Base-by-base conservation (phyloP, 2,329 filamentous ascomycete species). In the Colletotrichum lupini region DNA sequence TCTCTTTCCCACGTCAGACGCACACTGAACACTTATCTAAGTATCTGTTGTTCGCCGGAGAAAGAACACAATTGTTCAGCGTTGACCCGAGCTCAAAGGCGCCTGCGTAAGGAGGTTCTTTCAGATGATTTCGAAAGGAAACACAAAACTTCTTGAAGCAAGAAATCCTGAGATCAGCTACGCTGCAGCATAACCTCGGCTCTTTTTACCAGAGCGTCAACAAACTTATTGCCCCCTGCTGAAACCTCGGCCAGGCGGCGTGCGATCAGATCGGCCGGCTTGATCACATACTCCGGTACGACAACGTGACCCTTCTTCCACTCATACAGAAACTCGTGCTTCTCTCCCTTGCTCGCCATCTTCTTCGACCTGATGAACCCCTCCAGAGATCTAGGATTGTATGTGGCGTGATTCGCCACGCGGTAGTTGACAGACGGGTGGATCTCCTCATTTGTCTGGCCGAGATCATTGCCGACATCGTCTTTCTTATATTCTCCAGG, bases 361-460 rank as follows among this genome's bases (percentile, higher is more conserved):
- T n/a, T 61, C 37, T 55, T 58, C 5, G n/a, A 57, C 32, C 46
- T 52, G 12, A 5, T 6, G 24, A 65, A 67, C 2, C 46, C 26
- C 7, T 24, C 16, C 1, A 72, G 58, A 12, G 73, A 22, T 4
- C 2, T 7, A n/a, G 68, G 60, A 0, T 4, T 19, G 46, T 74
- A 74, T 0, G n/a, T 46, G 3, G 26, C 6, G 22, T 46, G 22
- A 4, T 32, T 53, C 1, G 8, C n/a, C 28, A n/a, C 16, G 19
- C 72, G 72, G 5, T 67, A 59, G 9, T 61, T 35, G n/a, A 70
- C 59, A 2, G 67, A 68, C 1, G 74, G 73, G 37, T 75, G 74
- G 7, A 75, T 49, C 11, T 30, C 11, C 26, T 75, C 73, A 3
- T 73, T 67, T 0, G 74, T 75, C 16, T 61, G 16, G 11, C 58